phyloP scores from a whole-genome alignment of 2,329 filamentous ascomycete species.

The Colletotrichum navitas region DNA sequence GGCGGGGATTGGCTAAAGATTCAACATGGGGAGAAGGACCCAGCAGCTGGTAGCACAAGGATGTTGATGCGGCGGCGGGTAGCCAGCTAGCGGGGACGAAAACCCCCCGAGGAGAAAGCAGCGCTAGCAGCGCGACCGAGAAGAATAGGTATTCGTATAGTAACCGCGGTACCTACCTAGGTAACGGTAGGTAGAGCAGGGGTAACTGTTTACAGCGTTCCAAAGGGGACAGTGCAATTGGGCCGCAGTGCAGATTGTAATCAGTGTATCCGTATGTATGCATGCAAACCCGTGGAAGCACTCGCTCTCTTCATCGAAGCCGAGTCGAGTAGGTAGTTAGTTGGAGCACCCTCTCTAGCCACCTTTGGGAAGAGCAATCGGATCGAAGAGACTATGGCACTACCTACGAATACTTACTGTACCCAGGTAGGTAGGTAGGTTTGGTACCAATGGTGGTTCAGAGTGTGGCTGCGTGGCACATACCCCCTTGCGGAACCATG shows the following conservation, averaged over 20 bases:
- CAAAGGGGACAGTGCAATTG: background rate
- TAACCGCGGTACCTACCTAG: background rate
- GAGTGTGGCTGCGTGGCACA: constrained; percentile 28
- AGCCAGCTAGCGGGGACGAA: constrained; percentile 1
- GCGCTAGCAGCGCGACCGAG: background rate
- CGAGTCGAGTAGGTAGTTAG: too few relatives aligned
- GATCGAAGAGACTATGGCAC: background rate
- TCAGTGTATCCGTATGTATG: too few relatives aligned
- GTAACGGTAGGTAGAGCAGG: background rate
- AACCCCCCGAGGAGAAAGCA: background rate
- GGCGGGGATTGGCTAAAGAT: constrained; percentile 32
- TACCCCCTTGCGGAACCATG: constrained; percentile 9
- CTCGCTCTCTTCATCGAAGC: background rate
- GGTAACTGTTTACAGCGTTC: too few relatives aligned
- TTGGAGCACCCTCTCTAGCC: constrained; percentile 4
- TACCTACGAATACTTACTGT: too few relatives aligned
- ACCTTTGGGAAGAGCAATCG: background rate
- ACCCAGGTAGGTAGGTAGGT: background rate
- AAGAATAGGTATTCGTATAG: background rate
- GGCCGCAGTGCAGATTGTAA: background rate
- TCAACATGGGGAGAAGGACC: background rate
- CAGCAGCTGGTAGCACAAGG: constrained; percentile 22
- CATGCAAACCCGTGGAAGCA: too few relatives aligned
- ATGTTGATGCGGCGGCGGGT: background rate
- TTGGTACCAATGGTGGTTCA: background rate